A percentile compares a stretch with the other conserved stretches of the same genome.
Conservation (phyloP, 805 yeast genomes). For the Kluyveromyces dobzhanskii region DNA sequence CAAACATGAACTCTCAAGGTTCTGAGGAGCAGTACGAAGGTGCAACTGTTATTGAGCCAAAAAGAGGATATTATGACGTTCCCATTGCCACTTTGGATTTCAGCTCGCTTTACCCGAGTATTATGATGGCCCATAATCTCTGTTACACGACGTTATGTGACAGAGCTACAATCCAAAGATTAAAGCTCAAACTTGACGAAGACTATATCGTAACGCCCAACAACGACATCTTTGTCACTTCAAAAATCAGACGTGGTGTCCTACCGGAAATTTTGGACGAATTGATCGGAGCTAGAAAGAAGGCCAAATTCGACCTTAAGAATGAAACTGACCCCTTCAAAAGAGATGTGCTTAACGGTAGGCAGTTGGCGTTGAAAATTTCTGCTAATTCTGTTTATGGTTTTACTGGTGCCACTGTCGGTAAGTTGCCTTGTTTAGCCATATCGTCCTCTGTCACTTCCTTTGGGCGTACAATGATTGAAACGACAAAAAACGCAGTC, state of each 20-base stretch:
- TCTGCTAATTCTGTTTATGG: conserved; percentile 99
- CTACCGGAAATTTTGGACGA: conserved; percentile 89
- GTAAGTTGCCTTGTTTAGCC: conserved; percentile 92
- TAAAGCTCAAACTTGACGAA: conserved; percentile 53
- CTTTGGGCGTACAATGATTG: conserved; percentile 96
- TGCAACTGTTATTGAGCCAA: conserved; percentile 97
- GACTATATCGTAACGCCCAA: conserved; percentile 88
- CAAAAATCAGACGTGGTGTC: conserved; percentile 65
- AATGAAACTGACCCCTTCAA: conserved; percentile 92
- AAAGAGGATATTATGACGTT: conserved; percentile 89
- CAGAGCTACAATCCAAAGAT: conserved; percentile 56
- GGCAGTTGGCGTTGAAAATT: conserved; percentile 91
- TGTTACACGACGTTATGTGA: conserved; percentile 88
- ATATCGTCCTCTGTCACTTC: conserved; percentile 94
- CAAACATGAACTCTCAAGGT: conserved; percentile 75
- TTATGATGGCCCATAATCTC: conserved; percentile 97
- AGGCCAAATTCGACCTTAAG: conserved; percentile 84
- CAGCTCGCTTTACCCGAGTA: conserved; percentile 94
- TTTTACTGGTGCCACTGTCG: conserved; percentile 97
- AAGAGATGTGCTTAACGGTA: conserved; percentile 88
- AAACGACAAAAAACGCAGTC: conserved; percentile 78
- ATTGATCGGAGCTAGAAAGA: conserved; percentile 81
- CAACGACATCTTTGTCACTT: conserved; percentile 81
- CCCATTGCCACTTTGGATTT: conserved; percentile 98
- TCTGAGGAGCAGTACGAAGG: conserved; percentile 94